Percentiles rank a stretch among this genome's conserved stretches.
Evolutionary conservation across 2,329 filamentous ascomycete species (phyloP).

Genomic region (Claviceps citrina): DNA sequence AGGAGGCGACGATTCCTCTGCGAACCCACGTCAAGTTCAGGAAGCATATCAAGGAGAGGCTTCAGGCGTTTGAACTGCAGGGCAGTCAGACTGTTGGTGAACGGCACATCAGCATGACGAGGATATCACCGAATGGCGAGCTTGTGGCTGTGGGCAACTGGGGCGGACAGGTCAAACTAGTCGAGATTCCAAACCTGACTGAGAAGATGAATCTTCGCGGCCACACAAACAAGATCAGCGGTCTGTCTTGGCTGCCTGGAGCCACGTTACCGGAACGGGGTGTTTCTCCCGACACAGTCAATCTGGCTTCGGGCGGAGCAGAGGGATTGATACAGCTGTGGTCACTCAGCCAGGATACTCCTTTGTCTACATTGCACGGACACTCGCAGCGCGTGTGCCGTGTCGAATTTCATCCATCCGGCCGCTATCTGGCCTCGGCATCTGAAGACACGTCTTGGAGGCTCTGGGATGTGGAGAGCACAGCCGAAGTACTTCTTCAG

Average conservation of each 20-base stretch:
- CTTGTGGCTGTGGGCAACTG: slow-evolving; percentile 82
- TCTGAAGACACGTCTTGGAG: slow-evolving; percentile 96
- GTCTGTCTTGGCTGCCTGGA: slow-evolving; percentile 77
- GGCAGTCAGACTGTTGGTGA: slow-evolving; percentile 88
- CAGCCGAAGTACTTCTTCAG: slow-evolving; percentile 70
- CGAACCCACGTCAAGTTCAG: slow-evolving; percentile 86
- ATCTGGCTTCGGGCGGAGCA: slow-evolving; percentile 79
- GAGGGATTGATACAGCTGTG: slow-evolving; percentile 81
- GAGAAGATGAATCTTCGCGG: slow-evolving; percentile 63
- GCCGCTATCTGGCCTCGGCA: slow-evolving; percentile 76
- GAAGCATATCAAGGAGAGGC: slow-evolving; percentile 69
- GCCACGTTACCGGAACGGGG: slow-evolving; percentile 57
- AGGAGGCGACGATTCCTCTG: slow-evolving; percentile 68
- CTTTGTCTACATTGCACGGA: slow-evolving; percentile 64
- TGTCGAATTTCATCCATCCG: slow-evolving; percentile 88
- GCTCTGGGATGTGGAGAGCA: slow-evolving; percentile 83
- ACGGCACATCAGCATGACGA: slow-evolving; percentile 76
- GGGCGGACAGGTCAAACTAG: slow-evolving; percentile 75
- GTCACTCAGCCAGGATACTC: slow-evolving; percentile 76
- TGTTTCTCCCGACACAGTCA: slow-evolving; percentile 59
- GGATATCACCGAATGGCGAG: slow-evolving; percentile 75
- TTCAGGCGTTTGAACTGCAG: slow-evolving; percentile 76
- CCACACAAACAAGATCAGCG: slow-evolving; percentile 79
- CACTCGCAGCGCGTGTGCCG: slow-evolving; percentile 80
- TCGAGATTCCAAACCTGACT: slow-evolving; percentile 69